phyloP scores from a whole-genome alignment of 1,139 yeast genomes.

The Hemisphaericaspora subhashii region DNA sequence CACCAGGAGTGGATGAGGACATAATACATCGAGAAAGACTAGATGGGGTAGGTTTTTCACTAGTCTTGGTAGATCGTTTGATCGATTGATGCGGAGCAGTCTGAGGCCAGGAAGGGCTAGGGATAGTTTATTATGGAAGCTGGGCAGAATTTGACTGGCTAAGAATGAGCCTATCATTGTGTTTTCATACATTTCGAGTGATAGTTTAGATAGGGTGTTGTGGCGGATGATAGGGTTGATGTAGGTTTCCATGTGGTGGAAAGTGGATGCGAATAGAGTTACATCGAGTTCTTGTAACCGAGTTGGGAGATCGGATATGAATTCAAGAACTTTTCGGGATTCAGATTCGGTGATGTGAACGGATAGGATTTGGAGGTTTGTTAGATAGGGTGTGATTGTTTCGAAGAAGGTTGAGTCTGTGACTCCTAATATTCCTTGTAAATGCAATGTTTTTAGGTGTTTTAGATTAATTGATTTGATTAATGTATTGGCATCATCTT shows the following conservation, averaged over 20 bases:
- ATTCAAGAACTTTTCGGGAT: slow-evolving; percentile 41
- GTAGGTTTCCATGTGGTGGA: slow-evolving; percentile 28
- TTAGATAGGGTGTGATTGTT: slow-evolving; percentile 25
- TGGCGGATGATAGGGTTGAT: slow-evolving; percentile 23
- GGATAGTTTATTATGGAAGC: slow-evolving; percentile 16
- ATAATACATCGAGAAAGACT: slow-evolving; percentile 41
- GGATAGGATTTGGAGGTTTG: slow-evolving; percentile 27
- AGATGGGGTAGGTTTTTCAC: slow-evolving; percentile 29
- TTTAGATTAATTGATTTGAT: slow-evolving; percentile 21
- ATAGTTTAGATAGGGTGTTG: slow-evolving; percentile 24
- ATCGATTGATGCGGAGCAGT: slow-evolving; percentile 43
- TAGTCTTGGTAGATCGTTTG: slow-evolving; percentile 25
- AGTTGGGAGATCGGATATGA: slow-evolving; percentile 25
- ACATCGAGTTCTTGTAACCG: slow-evolving; percentile 41
- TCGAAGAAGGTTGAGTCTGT: slow-evolving; percentile 28
- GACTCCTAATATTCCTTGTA: slow-evolving; percentile 31
- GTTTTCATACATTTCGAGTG: slow-evolving; percentile 44
- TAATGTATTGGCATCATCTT: slow-evolving; percentile 25
- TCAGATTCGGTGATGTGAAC: slow-evolving; percentile 48
- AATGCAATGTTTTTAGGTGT: slow-evolving; percentile 22
- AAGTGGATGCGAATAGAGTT: slow-evolving; percentile 39
- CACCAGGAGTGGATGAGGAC: slow-evolving; percentile 17
- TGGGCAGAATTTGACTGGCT: slow-evolving; percentile 21
- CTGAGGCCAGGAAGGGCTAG: slow-evolving; percentile 23
- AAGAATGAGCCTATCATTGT: background rate